phyloP scores from a whole-genome alignment of 192 early-diverging fungal genomes.

The Spinellus fusiger region DNA sequence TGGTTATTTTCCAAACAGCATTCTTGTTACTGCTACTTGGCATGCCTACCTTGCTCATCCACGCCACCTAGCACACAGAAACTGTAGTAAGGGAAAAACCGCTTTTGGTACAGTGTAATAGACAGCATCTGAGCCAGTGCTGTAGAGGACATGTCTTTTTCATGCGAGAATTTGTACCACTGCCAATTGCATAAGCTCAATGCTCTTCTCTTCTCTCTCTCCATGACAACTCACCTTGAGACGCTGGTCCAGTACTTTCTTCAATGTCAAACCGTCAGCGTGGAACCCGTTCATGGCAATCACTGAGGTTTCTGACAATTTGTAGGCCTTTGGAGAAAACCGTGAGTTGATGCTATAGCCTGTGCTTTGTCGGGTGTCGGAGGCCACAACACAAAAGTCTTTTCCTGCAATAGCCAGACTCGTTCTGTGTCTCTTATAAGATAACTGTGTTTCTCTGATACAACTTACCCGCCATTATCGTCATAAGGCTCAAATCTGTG shows the following conservation, averaged over 20 bases:
- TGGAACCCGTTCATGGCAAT: conserved; percentile 83
- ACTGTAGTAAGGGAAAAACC: conserved; percentile 97
- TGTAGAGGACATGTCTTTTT: conserved; percentile 74
- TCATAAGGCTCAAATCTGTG: conserved; percentile 87
- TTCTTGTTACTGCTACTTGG: neutral
- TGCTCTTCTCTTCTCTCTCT: neutral
- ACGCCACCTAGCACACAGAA: conserved; percentile 88
- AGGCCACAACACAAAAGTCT: conserved; percentile 91
- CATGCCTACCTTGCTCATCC: conserved; percentile 67
- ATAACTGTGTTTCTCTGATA: neutral
- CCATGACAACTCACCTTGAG: conserved; percentile 60
- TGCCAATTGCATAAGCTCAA: conserved; percentile 15
- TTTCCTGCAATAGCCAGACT: conserved; percentile 89
- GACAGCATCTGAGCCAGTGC: conserved; percentile 95
- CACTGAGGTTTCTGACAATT: conserved; percentile 80
- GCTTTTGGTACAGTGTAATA: conserved; percentile 82
- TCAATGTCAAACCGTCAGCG: conserved; percentile 82
- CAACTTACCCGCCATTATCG: conserved; percentile 69
- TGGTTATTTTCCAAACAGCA: conserved; percentile 4
- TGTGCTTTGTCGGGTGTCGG: conserved; percentile 92
- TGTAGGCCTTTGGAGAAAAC: conserved; percentile 84
- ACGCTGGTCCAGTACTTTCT: conserved; percentile 76
- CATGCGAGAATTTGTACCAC: conserved; percentile 91
- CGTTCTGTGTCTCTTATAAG: conserved; percentile 43
- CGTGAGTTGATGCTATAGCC: conserved; percentile 95